Base-by-base conservation (phyloP, 257 asterid genomes). In the Euphrasia confusa region DNA sequence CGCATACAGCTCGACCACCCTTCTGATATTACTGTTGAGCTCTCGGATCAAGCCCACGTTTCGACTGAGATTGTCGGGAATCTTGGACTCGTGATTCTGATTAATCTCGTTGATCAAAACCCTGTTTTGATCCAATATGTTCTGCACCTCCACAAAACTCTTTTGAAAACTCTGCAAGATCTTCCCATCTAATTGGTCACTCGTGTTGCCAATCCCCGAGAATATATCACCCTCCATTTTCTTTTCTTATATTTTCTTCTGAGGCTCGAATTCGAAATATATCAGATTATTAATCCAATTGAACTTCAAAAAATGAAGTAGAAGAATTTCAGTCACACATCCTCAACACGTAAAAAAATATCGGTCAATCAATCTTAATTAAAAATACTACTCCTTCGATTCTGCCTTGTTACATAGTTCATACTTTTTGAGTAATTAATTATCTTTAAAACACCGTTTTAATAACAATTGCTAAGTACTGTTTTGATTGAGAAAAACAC, bases 31-130 rank as follows among this genome's bases (percentile, higher is more conserved):
- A 54, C 73, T 83, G 75, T 87, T 87, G 54, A 87, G 85, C 50
- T 87, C 94, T 69, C 72, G 81, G n/a, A 87, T 83, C 45, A 87
- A 42, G 5, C 90, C 94, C 68, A 84, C 94, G 65, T 87, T 87
- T 70, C 89, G 76, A 79, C 70, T 78, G 72, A 87, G 68, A 58
- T 83, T 83, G 68, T 84, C 90, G 9, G 94, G 91, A 61, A 78
- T 64, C 69, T 78, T 82, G 52, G 96, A 87, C 72, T 87, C 94
- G 9, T 87, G 96, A 6, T 87, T 87, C 75, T 84, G 90, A 26
- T 87, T 84, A 44, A 87, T 83, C 90, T 84, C 86, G 52, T 75
- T 72, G 61, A 87, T 87, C 14, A 87, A 49, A 58, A 84, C 64
- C 72, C 87, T 79, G 65, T 87, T 87, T 63, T 84, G 96, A 75